Conservation (phyloP, 306 rosid species). For the Erythrophleum fordii region DNA sequence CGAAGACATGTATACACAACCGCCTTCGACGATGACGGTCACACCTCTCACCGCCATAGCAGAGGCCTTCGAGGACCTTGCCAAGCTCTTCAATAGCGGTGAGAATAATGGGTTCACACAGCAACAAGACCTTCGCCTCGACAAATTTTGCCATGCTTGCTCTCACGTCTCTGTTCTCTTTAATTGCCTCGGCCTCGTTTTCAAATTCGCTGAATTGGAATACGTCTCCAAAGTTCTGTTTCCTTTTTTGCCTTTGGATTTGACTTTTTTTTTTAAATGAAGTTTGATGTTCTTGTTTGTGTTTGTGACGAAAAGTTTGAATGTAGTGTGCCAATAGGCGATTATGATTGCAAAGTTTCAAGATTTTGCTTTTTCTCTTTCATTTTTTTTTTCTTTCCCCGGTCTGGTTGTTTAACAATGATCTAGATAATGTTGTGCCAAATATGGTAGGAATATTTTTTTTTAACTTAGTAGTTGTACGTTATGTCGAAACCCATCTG, state of each 20-base stretch:
- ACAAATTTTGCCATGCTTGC: constrained; percentile 65
- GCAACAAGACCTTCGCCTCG: constrained; percentile 48
- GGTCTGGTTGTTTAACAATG: not conserved
- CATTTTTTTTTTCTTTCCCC: not conserved
- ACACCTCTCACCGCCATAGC: constrained; percentile 71
- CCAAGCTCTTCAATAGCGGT: constrained; percentile 15
- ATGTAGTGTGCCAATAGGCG: not conserved
- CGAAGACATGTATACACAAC: constrained; percentile 28
- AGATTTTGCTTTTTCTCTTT: not conserved
- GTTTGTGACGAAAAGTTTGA: not conserved
- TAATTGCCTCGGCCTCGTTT: constrained; percentile 83
- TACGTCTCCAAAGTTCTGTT: constrained; percentile 76
- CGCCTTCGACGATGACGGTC: constrained; percentile 15
- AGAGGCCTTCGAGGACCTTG: constrained; percentile 75
- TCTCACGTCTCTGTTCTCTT: constrained; percentile 83
- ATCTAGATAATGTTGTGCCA: not conserved
- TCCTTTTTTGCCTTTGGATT: not conserved
- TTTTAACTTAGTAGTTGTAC: not conserved
- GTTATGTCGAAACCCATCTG: not conserved
- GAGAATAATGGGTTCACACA: constrained; percentile 14
- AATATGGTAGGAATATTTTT: not conserved
- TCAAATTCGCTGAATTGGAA: constrained; percentile 94
- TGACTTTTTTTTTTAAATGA: not conserved
- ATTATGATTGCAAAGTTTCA: not conserved
- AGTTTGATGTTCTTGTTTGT: not conserved